Evolutionary conservation across 441 rosid species (phyloP).

Genomic region (Theobroma grandiflorum): DNA sequence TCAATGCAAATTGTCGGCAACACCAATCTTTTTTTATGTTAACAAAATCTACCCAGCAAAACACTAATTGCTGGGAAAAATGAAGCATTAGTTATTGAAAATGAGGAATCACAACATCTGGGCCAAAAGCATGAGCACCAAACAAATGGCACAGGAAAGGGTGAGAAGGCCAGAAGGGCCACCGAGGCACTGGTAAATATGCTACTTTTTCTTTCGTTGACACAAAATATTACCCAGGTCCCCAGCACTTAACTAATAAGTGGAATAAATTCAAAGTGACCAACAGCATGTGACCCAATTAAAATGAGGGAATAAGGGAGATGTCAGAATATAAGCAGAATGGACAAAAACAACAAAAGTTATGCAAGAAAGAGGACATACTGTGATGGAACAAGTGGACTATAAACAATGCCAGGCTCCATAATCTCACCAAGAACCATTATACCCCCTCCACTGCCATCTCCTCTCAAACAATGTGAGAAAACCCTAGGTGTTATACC

Average conservation of each 20-base stretch:
- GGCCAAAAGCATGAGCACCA: background rate
- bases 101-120: no score
- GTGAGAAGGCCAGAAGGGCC: background rate
- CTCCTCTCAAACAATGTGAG: constrained; percentile 82
- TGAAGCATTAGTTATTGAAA: background rate
- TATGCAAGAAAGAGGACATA: constrained; percentile 40
- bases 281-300: background rate
- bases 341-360: constrained; percentile 16
- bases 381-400: constrained; percentile 75
- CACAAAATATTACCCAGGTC: background rate
- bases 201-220: background rate
- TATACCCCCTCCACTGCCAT: constrained; percentile 75
- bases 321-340: constrained; percentile 1
- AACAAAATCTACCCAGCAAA: background rate
- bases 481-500: constrained; percentile 73
- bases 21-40: background rate
- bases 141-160: background rate
- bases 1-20: background rate
- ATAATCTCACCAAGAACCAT: constrained; percentile 84
- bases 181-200: background rate
- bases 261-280: background rate
- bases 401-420: constrained; percentile 76
- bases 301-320: background rate
- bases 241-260: background rate
- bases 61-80: background rate